phyloP scores from a whole-genome alignment of 1,284 basidiomycete genomes.

The Trametes hirsuta region DNA sequence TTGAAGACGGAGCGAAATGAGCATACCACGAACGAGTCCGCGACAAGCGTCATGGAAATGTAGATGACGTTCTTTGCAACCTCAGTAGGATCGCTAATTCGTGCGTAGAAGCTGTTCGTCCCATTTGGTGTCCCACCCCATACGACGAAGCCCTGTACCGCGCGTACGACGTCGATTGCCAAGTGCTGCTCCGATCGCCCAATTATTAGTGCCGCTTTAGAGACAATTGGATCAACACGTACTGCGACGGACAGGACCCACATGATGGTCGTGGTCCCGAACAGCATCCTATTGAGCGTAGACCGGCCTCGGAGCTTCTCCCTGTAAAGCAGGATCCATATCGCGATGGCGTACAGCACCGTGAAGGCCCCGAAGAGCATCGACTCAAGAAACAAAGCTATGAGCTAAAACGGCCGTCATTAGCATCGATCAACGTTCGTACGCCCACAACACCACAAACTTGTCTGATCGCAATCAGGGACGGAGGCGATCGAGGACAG shows the following conservation, averaged over 20 bases:
- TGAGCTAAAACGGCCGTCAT: conserved; percentile 3
- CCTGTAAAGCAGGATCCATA: conserved; percentile 27
- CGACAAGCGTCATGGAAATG: conserved; percentile 25
- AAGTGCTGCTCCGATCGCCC: conserved; percentile 9
- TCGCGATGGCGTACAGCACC: conserved; percentile 24
- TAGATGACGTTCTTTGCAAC: conserved; percentile 26
- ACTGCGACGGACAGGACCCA: conserved; percentile 21
- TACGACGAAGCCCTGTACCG: conserved; percentile 18
- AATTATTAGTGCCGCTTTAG: background rate
- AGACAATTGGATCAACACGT: background rate
- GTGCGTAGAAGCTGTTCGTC: conserved; percentile 12
- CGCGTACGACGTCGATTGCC: conserved; percentile 17
- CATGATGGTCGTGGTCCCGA: conserved; percentile 23
- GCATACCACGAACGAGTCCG: conserved; percentile 21
- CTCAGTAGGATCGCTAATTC: conserved; percentile 17
- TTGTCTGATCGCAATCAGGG: background rate
- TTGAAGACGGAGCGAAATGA: background rate
- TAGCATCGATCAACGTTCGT: background rate
- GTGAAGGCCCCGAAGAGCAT: conserved; percentile 25
- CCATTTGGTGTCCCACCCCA: conserved; percentile 14
- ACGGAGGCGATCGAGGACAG: background rate
- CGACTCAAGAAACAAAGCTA: conserved; percentile 24
- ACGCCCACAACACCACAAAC: background rate
- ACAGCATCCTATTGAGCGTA: conserved; percentile 21
- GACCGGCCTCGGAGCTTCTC: conserved; percentile 19